These are phyloP conservation scores for Russula virescens DNA, from an alignment of 768 basidiomycete species.

Conservation along the genomic window DNA sequence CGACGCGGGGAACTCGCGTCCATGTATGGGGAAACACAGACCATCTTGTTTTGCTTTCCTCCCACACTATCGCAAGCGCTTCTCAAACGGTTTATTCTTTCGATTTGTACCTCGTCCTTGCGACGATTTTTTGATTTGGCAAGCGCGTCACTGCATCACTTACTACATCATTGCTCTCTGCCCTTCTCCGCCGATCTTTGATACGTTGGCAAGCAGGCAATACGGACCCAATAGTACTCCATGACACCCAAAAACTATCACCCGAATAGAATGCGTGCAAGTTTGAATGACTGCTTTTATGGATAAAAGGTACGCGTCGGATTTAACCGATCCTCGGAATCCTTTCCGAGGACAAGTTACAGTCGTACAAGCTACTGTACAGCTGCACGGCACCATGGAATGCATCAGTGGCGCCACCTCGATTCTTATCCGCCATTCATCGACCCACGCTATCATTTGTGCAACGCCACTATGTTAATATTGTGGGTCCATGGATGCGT, in stretches of 20 bases:
- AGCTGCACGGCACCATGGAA: no score
- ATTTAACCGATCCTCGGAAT: no score
- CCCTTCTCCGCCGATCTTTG: neutral
- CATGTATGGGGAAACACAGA: neutral
- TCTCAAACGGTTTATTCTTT: neutral
- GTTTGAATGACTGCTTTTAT: neutral
- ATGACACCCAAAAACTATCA: neutral
- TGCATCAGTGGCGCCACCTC: neutral
- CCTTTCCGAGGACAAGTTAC: no score
- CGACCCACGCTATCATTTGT: neutral
- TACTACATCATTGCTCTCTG: neutral
- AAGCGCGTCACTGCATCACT: neutral
- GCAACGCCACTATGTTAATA: neutral
- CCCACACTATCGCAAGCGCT: neutral
- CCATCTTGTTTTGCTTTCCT: neutral
- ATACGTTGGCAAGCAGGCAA: neutral
- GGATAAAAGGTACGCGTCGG: neutral
- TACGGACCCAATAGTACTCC: neutral
- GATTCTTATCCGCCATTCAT: neutral
- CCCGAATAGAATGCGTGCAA: neutral
- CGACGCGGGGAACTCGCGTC: neutral
- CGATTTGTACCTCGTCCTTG: neutral
- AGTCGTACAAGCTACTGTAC: no score
- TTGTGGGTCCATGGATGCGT: neutral
- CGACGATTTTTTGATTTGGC: neutral